Evolutionary conservation across 2,329 filamentous ascomycete genomes (phyloP).

Genomic region (Verticillium nonalfalfae): DNA sequence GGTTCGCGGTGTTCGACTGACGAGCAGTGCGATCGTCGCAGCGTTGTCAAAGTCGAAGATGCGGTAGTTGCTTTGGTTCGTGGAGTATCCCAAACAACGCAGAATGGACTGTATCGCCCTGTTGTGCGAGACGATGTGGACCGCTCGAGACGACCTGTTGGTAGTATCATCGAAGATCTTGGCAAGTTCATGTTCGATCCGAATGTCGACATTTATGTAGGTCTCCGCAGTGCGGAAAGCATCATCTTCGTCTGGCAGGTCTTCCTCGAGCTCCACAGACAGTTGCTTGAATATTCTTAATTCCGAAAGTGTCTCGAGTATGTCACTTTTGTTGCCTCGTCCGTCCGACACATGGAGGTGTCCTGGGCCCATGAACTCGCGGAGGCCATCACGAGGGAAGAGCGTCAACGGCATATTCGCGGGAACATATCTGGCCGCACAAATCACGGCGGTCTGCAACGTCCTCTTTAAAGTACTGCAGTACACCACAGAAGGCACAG

Average conservation of each 20-base stretch:
- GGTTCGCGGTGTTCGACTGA: not conserved
- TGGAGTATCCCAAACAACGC: not conserved
- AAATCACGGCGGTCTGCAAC: not conserved
- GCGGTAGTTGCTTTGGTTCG: not conserved
- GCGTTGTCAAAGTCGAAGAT: not conserved
- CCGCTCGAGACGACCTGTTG: not conserved
- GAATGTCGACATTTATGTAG: not conserved
- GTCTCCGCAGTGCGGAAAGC: not conserved
- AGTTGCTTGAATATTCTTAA: not conserved
- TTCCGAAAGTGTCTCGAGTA: not conserved
- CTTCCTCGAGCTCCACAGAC: not conserved
- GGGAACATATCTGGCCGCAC: not conserved
- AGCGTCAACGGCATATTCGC: not conserved
- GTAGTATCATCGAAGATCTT: not conserved
- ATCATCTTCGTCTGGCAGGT: not conserved
- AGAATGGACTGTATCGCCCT: not conserved
- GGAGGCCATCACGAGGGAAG: not conserved
- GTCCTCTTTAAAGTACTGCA: not conserved
- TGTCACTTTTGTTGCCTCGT: not conserved
- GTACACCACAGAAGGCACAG: not conserved
- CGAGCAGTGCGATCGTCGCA: not conserved
- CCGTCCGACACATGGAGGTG: not conserved
- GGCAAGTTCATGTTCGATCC: not conserved
- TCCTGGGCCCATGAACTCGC: not conserved
- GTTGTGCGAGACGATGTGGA: slow-evolving; percentile 1